These are phyloP conservation scores for Lepidopterella palustris DNA, from an alignment of 495 filamentous ascomycete species.

Conservation along the genomic window DNA sequence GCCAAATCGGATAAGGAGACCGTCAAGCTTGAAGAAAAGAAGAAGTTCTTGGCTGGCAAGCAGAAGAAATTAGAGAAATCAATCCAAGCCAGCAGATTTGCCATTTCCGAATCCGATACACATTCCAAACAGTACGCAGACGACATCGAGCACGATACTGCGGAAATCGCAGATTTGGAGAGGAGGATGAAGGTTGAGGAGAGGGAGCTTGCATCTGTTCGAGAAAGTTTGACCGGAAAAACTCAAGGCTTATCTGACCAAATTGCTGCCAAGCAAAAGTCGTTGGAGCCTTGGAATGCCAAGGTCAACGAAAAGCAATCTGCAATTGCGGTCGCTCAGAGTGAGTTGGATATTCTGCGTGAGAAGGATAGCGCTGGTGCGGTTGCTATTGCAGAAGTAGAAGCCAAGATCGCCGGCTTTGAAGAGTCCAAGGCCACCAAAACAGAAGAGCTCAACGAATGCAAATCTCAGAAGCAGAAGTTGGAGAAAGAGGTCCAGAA, in stretches of 20 bases:
- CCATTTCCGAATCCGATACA: constrained; percentile 66
- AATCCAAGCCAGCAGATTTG: constrained; percentile 60
- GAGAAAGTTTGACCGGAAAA: constrained; percentile 85
- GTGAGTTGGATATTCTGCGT: constrained; percentile 82
- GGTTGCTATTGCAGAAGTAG: constrained; percentile 74
- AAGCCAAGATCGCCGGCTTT: constrained; percentile 67
- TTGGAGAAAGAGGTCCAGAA: constrained; percentile 69
- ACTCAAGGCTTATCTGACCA: constrained; percentile 90
- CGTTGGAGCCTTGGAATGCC: constrained; percentile 90
- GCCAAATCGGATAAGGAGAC: constrained; percentile 89
- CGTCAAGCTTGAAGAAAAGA: constrained; percentile 96
- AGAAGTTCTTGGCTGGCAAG: constrained; percentile 83
- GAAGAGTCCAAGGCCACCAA: constrained; percentile 64
- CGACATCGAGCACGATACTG: constrained; percentile 68
- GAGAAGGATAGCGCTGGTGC: constrained; percentile 84
- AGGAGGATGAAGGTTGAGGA: constrained; percentile 69
- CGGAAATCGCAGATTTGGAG: constrained; percentile 67
- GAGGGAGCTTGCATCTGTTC: constrained; percentile 67
- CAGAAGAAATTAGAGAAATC: constrained; percentile 92
- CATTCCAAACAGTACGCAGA: constrained; percentile 67
- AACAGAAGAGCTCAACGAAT: constrained; percentile 65
- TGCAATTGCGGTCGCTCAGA: constrained; percentile 86
- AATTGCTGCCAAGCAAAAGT: constrained; percentile 86
- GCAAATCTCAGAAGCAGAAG: constrained; percentile 60
- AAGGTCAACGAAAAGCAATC: constrained; percentile 95